Percentiles rank a stretch among this genome's conserved stretches.
Conservation (phyloP, 441 rosid species). For the Gossypium armourianum region DNA sequence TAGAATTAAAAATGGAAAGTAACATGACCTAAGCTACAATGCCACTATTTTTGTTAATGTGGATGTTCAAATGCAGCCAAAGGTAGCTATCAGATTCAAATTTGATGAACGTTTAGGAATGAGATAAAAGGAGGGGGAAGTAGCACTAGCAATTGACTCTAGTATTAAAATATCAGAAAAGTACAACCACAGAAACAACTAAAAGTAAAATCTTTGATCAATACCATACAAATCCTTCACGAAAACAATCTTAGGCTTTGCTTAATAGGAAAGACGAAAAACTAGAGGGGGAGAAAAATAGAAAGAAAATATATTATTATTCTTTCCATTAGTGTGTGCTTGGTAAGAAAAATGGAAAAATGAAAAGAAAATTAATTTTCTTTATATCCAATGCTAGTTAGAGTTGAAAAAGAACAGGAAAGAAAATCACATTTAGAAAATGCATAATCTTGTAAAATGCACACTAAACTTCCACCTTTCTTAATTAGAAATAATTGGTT, state of each 20-base stretch:
- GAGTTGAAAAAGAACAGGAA: too few species aligned
- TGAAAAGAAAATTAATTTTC: too few species aligned
- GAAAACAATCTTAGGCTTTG: too few species aligned
- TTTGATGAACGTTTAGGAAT: background rate
- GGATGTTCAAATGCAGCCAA: background rate
- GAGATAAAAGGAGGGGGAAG: background rate
- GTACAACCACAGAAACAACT: background rate
- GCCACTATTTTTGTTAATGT: background rate
- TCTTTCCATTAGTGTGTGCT: too few species aligned
- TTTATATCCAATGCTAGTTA: too few species aligned
- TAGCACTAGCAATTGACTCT: background rate
- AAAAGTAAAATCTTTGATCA: background rate
- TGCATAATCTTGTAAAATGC: too few species aligned
- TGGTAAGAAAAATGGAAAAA: too few species aligned
- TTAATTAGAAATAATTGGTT: too few species aligned
- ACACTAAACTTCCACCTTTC: too few species aligned
- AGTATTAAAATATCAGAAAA: background rate
- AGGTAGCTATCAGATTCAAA: background rate
- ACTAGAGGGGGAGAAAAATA: too few species aligned
- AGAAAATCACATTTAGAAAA: too few species aligned
- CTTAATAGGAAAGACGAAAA: background rate
- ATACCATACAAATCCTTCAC: background rate
- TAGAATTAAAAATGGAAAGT: conserved; percentile 13
- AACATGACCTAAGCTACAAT: background rate
- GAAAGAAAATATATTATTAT: too few species aligned